Evolutionary conservation across 108 stramenopile genomes (phyloP).

Genomic region (Epithemia pelagica): DNA sequence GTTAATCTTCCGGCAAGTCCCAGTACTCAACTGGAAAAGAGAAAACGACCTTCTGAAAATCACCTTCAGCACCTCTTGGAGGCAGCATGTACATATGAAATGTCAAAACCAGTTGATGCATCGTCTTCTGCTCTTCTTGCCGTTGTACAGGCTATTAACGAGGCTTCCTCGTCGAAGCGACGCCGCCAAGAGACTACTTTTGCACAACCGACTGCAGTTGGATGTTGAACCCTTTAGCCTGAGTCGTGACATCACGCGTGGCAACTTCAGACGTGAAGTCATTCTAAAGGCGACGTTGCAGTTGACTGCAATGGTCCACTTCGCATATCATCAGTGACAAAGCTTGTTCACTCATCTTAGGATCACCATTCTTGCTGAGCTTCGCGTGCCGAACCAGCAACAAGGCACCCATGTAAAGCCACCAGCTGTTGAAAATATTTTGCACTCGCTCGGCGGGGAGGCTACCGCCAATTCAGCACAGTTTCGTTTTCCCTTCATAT

Average conservation of each 20-base stretch:
- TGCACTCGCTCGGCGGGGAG: too few relatives aligned
- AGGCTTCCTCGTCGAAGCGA: slow-evolving; percentile 1
- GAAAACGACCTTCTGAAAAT: slow-evolving; percentile 8
- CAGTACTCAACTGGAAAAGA: background rate
- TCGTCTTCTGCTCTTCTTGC: background rate
- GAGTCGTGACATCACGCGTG: too few relatives aligned
- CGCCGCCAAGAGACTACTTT: slow-evolving; percentile 8
- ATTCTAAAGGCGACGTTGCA: too few relatives aligned
- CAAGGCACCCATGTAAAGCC: background rate
- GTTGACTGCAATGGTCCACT: too few relatives aligned
- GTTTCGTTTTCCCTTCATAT: background rate
- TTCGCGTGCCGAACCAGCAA: background rate
- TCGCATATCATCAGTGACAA: too few relatives aligned
- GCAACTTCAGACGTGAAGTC: too few relatives aligned
- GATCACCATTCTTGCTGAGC: background rate
- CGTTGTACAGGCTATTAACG: background rate
- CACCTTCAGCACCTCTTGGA: slow-evolving; percentile 8
- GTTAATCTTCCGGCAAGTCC: background rate
- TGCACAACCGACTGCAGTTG: slow-evolving; percentile 10
- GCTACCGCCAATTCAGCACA: too few relatives aligned
- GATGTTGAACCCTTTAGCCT: slow-evolving; percentile 9
- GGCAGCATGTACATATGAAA: slow-evolving; percentile 6
- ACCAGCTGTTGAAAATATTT: background rate
- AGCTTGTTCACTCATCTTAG: too few relatives aligned
- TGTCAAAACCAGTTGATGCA: background rate